phyloP scores from a whole-genome alignment of 441 rosid genomes.

The Sinapis alba region DNA sequence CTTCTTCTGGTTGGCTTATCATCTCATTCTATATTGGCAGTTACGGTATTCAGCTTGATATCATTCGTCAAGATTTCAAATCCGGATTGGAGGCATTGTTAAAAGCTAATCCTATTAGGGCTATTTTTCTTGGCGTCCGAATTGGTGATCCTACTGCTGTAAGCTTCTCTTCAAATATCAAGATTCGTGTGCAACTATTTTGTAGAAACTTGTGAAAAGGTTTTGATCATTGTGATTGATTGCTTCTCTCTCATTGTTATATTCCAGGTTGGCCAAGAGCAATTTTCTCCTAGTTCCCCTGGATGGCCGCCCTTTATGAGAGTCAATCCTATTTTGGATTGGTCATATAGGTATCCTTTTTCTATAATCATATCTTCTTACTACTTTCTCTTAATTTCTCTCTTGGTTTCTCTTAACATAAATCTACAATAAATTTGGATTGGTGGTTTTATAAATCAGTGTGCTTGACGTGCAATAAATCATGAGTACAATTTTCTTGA shows the following conservation, averaged over 20 bases:
- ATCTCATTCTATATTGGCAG: slow-evolving; percentile 48
- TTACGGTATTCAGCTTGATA: slow-evolving; percentile 83
- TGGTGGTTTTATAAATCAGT: not conserved
- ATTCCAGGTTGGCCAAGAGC: slow-evolving; percentile 96
- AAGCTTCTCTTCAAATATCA: slow-evolving; percentile 38
- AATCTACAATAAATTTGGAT: not conserved
- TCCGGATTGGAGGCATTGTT: slow-evolving; percentile 91
- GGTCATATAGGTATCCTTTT: slow-evolving; percentile 86
- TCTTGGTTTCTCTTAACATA: not conserved
- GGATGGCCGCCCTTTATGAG: slow-evolving; percentile 99
- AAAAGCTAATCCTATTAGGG: slow-evolving; percentile 80
- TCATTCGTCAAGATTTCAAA: slow-evolving; percentile 88
- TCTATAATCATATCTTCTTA: not conserved
- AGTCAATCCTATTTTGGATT: slow-evolving; percentile 99
- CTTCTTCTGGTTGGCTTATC: slow-evolving; percentile 21
- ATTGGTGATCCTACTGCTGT: slow-evolving; percentile 99
- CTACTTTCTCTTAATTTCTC: no score
- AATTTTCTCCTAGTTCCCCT: slow-evolving; percentile 97
- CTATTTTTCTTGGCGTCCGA: slow-evolving; percentile 98
- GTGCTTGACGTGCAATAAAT: not conserved
- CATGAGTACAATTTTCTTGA: not conserved
- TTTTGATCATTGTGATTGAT: not conserved
- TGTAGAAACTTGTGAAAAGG: not conserved
- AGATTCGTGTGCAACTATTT: not conserved
- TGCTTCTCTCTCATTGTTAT: not conserved